Evolutionary conservation across 1,139 yeast genomes (phyloP).

Genomic region (Diutina ranongensis): DNA sequence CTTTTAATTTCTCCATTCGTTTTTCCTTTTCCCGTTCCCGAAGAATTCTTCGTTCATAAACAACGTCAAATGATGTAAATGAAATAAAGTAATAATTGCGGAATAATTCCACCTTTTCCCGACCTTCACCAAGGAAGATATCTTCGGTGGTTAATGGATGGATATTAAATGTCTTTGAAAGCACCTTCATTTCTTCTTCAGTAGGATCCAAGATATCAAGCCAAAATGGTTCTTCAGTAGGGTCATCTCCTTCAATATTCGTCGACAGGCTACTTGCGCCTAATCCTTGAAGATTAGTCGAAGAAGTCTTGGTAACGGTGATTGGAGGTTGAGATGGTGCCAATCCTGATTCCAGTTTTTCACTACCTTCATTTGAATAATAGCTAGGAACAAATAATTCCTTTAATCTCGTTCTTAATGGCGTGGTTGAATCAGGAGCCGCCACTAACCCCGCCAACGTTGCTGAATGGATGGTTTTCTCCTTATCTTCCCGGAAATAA

Average conservation of each 20-base stretch:
- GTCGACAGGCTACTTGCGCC: background rate
- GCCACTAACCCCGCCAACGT: conserved; percentile 70
- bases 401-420: conserved; percentile 13
- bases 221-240: conserved; percentile 57
- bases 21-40: conserved; percentile 34
- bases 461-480: conserved; percentile 83
- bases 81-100: conserved; percentile 84
- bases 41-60: conserved; percentile 51
- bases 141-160: conserved; percentile 96
- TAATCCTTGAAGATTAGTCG: background rate
- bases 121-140: conserved; percentile 83
- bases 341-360: background rate
- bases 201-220: conserved; percentile 86
- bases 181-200: conserved; percentile 90
- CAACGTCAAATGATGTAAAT: conserved; percentile 85
- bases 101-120: conserved; percentile 92
- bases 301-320: background rate
- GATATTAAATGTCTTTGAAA: conserved; percentile 84
- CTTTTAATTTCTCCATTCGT: conserved; percentile 28
- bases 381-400: conserved; percentile 17
- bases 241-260: background rate
- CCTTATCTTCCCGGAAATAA: conserved; percentile 82
- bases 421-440: conserved; percentile 8
- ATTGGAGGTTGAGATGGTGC: background rate
- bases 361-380: background rate